Evolutionary conservation across 495 filamentous ascomycete species (phyloP), one percentile per base, ranked within the genome.

Genomic region (Hyaloscypha variabilis): DNA sequence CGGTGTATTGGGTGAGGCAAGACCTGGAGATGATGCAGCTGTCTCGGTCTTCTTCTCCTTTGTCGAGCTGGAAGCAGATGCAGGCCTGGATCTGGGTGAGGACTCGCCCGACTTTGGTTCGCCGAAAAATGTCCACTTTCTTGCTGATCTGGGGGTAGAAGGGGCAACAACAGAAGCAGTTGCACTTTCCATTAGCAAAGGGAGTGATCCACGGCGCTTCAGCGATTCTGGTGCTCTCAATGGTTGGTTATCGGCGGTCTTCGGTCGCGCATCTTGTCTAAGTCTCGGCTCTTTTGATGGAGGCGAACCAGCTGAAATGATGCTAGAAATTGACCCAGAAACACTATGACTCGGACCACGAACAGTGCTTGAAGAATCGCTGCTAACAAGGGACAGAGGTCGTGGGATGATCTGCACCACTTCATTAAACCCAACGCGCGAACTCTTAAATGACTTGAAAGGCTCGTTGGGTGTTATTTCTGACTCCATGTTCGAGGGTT

Each of bases 321-420:
- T 74, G 2, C 89, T 89, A 1, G 85, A 88, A 8, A 89, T 83
- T 64, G 85, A 89, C 28, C 83, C 85, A 11, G 85, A 84, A 28
- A 88, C 79, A 19, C 85, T 88, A 69, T 92, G 86, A 52, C 81
- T 82, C 13, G 80, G 86, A 17, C 39, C 39, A 31, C 87, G 82
- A 23, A 88, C 4, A 84, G 88, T 28, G 85, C 74, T 25, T 52
- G 89, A 87, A 0, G 89, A 88, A 64, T 93, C 90, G 8, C 86
- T 88, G 2, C 91, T 94, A 8, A 91, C 83, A 8, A 90, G 81
- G 11, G 91, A 93, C 8, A 91, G 74, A 0, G 90, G 90, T 10
- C 90, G 85, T 6, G 89, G 88, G 63, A 91, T 91, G 68, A 83
- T 89, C 67, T 90, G 90, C 2, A 88, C 73, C 13, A 79, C 80